Evolutionary conservation across 2,329 filamentous ascomycete species (phyloP), one percentile per base, ranked within the genome.

Genomic region (Cyphellophora europaea): DNA sequence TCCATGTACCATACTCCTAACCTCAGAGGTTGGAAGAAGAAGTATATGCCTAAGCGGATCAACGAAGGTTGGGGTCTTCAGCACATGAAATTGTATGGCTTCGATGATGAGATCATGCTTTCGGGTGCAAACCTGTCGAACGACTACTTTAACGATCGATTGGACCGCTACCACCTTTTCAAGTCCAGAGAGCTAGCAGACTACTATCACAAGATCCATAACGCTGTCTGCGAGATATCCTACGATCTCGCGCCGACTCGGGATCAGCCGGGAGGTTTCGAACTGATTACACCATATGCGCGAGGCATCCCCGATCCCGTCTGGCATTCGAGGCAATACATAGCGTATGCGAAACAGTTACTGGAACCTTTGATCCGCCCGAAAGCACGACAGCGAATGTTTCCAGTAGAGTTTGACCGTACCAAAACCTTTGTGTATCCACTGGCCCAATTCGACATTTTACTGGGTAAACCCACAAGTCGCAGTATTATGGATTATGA

Each of bases 1-100:
- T 82, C 88, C 49, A 93, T 98, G 87, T 98, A 93, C 54, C 91
- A 98, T 59, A 98, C 91, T 1, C 91, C 91, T 0, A 98, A 98
- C 52, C 62, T 98, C 44, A 93, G 84, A 3, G 91, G 91, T 0
- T 49, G 93, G 38, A 75, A 80, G 33, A 96, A 96, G 62, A 78
- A 79, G 51, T 67, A 83, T 47, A 75, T 96, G 2, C 91, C 91
- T 0, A 84, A 77, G 53, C 73, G 91, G 13, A 89, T 98, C 55
- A 98, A 98, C 49, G 91, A 98, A 62, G 91, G 91, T 12, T 98
- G 91, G 91, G 91, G 91, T 1, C 62, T 98, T 42, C 91, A 98
- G 56, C 91, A 98, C 55, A 98, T 98, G 89, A 98, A 98, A 69
- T 68, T 98, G 1, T 98, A 98, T 50, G 91, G 91, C 0, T 67